Evolutionary conservation across 306 rosid genomes (phyloP), one percentile per base, ranked within the genome.

Genomic region (Quercus ilex): DNA sequence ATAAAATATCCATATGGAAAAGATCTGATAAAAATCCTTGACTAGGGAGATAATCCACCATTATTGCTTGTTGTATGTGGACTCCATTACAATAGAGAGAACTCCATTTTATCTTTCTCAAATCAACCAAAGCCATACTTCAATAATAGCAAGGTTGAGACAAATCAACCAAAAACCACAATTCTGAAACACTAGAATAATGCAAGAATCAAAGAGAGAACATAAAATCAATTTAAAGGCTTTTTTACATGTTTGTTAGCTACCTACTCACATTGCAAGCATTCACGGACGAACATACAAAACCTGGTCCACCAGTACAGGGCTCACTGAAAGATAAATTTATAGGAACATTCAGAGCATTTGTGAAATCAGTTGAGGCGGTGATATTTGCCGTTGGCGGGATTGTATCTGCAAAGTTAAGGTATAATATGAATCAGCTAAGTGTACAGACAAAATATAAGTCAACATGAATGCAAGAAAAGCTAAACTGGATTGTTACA

Each of bases 201-300:
- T 72, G 51, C 30, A 31, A 79, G 17, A 38, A 14, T 7, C 10
- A 35, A 57, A 38, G 28, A n/a, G 6, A 35, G 2, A 53, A 58
- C 8, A 57, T 6, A 55, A 21, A 25, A 25, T 41, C 4, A 3
- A 28, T 23, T 70, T 35, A 46, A 6, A 35, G 56, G 31, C 12
- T 71, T 14, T 77, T 41, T 11, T 6, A 63, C 69, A 33, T 26
- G 17, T 58, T 49, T 67, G 79, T 75, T 75, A 65, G 77, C 67
- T 71, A 89, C 84, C 83, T 78, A 91, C 97, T 91, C 90, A 94
- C 98, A 83, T 92, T 91, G 92, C 98, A 94, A 80, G 87, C 86
- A 78, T 91, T 84, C 51, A 83, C 89, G 51, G 98, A 94, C 23
- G 56, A 76, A 83, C 98, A 94, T 73, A 83, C 77, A 33, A 94